These are phyloP conservation scores for Tulasnella calospora DNA, from an alignment of 768 basidiomycete genomes.

Conservation along the genomic window DNA sequence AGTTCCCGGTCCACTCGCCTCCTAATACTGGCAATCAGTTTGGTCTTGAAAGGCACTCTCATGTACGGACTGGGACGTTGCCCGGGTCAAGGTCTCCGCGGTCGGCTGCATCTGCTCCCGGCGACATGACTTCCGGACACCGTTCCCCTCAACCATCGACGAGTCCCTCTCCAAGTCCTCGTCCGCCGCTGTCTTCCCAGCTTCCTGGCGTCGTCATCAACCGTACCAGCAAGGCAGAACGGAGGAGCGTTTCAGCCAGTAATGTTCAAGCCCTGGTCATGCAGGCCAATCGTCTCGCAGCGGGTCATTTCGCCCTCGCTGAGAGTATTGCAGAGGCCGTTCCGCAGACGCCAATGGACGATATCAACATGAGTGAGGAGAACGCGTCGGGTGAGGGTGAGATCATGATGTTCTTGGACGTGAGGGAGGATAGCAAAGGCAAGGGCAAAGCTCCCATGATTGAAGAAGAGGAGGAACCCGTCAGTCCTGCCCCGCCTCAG, in stretches of 20 bases:
- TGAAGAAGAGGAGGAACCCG: not conserved
- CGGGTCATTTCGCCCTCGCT: not conserved
- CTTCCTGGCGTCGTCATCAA: not conserved
- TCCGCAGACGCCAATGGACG: not conserved
- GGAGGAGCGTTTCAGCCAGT: slow-evolving; percentile 7
- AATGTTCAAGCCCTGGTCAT: not conserved
- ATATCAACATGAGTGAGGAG: not conserved
- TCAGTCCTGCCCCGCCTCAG: not conserved
- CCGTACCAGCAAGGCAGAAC: not conserved
- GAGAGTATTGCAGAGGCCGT: not conserved
- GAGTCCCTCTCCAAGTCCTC: not conserved
- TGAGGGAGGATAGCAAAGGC: not conserved
- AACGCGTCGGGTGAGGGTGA: not conserved
- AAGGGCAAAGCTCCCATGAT: not conserved
- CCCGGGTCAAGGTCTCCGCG: not conserved
- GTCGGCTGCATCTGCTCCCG: not conserved
- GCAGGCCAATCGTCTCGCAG: not conserved
- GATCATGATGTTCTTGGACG: not conserved
- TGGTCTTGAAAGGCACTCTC: not conserved
- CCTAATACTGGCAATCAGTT: not conserved
- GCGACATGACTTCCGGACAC: not conserved
- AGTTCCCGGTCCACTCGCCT: not conserved
- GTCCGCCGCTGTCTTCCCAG: not conserved
- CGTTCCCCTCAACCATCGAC: not conserved
- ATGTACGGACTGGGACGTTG: not conserved